These are phyloP conservation scores for Saksenaea vasiformis DNA, from an alignment of 371 early-diverging fungal species.

Conservation along the genomic window DNA sequence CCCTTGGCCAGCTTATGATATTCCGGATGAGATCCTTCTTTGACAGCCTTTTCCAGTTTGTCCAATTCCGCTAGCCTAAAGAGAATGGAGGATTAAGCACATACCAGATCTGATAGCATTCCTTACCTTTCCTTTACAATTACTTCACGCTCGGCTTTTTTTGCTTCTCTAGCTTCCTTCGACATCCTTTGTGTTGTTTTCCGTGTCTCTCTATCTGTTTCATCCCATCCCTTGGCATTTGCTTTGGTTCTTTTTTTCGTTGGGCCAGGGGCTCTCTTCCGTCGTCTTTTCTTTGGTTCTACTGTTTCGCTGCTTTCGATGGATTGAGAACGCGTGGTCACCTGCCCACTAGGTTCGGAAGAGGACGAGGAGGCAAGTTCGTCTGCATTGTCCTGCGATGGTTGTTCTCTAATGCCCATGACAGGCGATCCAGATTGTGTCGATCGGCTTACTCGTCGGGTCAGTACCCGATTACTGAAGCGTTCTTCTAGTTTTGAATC, in stretches of 20 bases:
- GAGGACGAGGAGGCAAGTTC: background rate
- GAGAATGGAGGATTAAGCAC: background rate
- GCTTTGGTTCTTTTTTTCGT: background rate
- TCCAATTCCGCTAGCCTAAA: conserved; percentile 26
- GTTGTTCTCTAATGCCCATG: background rate
- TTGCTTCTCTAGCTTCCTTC: conserved; percentile 8
- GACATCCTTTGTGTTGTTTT: conserved; percentile 11
- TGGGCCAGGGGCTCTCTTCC: conserved; percentile 7
- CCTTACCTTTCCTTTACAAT: conserved; percentile 9
- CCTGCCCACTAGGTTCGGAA: conserved; percentile 2
- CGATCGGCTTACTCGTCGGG: conserved; percentile 19
- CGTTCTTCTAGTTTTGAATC: conserved; percentile 4
- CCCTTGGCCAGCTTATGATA: conserved; percentile 20
- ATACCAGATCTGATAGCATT: background rate
- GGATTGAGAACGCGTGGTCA: conserved; percentile 21
- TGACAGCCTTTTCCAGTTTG: conserved; percentile 23
- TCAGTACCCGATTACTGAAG: conserved; percentile 16
- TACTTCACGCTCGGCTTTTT: conserved; percentile 11
- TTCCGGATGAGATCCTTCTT: conserved; percentile 22
- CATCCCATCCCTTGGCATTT: background rate
- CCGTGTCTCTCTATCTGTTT: conserved; percentile 11
- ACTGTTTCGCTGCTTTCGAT: conserved; percentile 13
- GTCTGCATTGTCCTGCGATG: conserved; percentile 4
- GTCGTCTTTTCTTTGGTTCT: conserved; percentile 10
- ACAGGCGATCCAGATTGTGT: conserved; percentile 13